Base-by-base conservation (phyloP, 345 rosid species). In the Acer campestre region DNA sequence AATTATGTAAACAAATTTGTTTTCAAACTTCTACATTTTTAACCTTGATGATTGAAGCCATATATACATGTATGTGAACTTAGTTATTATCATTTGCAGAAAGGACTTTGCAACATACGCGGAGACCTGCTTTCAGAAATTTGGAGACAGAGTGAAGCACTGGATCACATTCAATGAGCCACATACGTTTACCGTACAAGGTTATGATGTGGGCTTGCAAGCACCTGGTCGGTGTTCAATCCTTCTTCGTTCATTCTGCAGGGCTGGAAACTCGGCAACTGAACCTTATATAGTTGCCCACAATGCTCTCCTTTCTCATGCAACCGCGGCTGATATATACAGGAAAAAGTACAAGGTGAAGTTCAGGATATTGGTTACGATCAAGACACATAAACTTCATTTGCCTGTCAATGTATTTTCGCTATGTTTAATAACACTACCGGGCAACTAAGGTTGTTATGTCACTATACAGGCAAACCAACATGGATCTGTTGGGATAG, bases 111-210 rank as follows among this genome's bases (percentile, higher is more conserved):
- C 96, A 17, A 63, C 72, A 4, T 93, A 84, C 70, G 97, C 97
- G 0, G 98, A 96, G 83, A 88, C 93, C 14, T 96, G 99, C 78
- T 96, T 93, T 79, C 76, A 88, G 78, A 87, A 85, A 69, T 96
- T 93, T 72, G 99, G 99, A 12, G 98, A 96, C 76, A 86, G 99
- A 46, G 98, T 96, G 67, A 94, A 90, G 84, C 90, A 92, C 13
- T 96, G 99, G 99, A 88, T 91, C 9, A 94, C 96, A 11, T 92
- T 96, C 86, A 95, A 95, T 53, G 99, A 95, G 85, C 99, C 99
- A 7, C 94, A 96, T 58, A 89, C 98, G 35, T 85, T 93, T 40
- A 10, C 95, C 0, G 77, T 93, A 66, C 99, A 96, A 80, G 99
- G 99, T 44, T 96, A 91, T 75, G 98, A 94, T 76, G 88, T 85